Base-by-base conservation (phyloP, 192 early-diverging fungal species). In the Spizellomyces punctatus region DNA sequence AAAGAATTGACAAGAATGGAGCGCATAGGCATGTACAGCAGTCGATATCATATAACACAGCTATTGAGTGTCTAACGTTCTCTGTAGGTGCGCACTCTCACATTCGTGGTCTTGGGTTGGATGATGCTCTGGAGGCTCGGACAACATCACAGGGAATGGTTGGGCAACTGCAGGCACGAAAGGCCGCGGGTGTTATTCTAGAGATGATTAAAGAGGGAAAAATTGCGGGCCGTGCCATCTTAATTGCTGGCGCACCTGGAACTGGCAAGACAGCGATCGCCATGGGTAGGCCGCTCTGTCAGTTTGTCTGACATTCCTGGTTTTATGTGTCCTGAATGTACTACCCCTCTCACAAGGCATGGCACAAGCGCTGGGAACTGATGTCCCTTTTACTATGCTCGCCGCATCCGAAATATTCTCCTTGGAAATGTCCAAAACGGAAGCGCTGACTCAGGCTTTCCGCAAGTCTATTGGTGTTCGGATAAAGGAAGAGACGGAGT, bases 231-330 rank as follows among this genome's bases (percentile, higher is more conserved):
- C 88, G 97, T 9, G 95, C 97, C 9, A 91, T 99, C 47, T 82
- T 99, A 70, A 97, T 99, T 91, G 97, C 97, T 36, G 97, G 97
- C 17, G 91, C 95, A n/a, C 97, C 97, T 6, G 95, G 94, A 54
- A 97, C 97, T 6, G 97, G 97, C 74, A 99, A 99, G 86, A 99
- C 97, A 1, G 97, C 97, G 42, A 98, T 99, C 79, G 97, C 97
- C 9, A 98, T 98, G 96, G 97, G 94, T 87, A 81, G 63, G 79
- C 56, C 46, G n/a, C n/a, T 22, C 54, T 19, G 6, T n/a, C 54
- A 56, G n/a, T 22, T 5, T 6, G 59, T 16, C 3, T 10, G 1
- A 9, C 71, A 70, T 17, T 46, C 17, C 3, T 48, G 12, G 21
- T 55, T 6, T 75, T 65, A 36, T 41, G 59, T 6, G 12, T 61